A percentile compares a stretch with the other conserved stretches of the same genome.
These are phyloP conservation scores for Alternaria infectoria DNA, from an alignment of 2,329 filamentous ascomycete genomes.

Conservation along the genomic window DNA sequence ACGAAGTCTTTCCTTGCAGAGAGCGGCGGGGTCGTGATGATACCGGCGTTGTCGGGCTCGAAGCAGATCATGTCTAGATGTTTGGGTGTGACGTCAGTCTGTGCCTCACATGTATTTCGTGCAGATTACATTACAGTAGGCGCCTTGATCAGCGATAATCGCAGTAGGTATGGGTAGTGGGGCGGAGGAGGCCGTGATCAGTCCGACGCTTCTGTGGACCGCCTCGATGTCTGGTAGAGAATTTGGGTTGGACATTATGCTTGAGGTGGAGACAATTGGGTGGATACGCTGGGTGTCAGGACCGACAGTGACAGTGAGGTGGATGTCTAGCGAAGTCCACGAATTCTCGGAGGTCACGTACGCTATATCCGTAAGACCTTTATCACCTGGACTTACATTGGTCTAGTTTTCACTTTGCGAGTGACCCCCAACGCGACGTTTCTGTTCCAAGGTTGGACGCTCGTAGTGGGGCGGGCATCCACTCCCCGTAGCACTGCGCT, in stretches of 20 bases:
- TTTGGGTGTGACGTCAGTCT: not conserved
- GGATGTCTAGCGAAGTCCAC: not conserved
- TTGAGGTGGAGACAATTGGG: not conserved
- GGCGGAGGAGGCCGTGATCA: not conserved
- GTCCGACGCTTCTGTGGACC: not conserved
- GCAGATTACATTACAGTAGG: not conserved
- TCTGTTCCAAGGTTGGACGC: too few relatives aligned
- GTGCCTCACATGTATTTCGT: not conserved
- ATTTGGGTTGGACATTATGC: not conserved
- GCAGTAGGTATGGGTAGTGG: not conserved
- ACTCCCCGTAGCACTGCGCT: not conserved
- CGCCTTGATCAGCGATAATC: not conserved
- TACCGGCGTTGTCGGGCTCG: not conserved
- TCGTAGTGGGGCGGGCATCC: not conserved
- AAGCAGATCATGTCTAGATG: not conserved
- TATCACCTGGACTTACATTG: not conserved
- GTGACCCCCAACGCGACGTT: not conserved
- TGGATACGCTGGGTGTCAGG: too few relatives aligned
- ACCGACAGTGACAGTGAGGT: not conserved
- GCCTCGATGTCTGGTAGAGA: not conserved
- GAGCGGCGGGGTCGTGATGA: not conserved
- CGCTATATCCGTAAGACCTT: not conserved
- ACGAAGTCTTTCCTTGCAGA: not conserved
- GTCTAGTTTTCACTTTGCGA: not conserved
- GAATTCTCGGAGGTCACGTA: not conserved